Evolutionary conservation across 352 stramenopile species (phyloP).

Genomic region (Phytophthora megakarya): DNA sequence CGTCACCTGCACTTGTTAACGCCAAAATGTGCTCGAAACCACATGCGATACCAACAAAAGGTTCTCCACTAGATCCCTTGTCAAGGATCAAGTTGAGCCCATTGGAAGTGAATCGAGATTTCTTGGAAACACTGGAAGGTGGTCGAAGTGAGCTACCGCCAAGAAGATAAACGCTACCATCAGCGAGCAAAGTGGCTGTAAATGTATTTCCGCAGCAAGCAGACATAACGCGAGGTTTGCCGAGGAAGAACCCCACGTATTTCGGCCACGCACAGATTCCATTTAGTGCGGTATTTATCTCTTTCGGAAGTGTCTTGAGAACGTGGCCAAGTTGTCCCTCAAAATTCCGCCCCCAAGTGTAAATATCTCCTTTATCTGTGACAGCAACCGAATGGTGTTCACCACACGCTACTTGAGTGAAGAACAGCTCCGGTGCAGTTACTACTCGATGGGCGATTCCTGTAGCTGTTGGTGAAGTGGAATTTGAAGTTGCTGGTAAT

Average conservation of each 20-base stretch:
- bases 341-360: slow-evolving; percentile 89
- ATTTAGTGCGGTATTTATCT: slow-evolving; percentile 43
- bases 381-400: slow-evolving; percentile 71
- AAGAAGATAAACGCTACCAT: slow-evolving; percentile 78
- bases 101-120: slow-evolving; percentile 13
- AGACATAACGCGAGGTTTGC: slow-evolving; percentile 42
- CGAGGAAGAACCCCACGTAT: slow-evolving; percentile 65
- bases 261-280: slow-evolving; percentile 79
- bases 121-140: slow-evolving; percentile 17
- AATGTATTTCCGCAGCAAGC: slow-evolving; percentile 82
- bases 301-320: slow-evolving; percentile 36
- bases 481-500: not conserved
- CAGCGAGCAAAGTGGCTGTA: slow-evolving; percentile 65
- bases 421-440: slow-evolving; percentile 51
- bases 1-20: slow-evolving; percentile 49
- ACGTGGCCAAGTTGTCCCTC: slow-evolving; percentile 86
- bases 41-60: slow-evolving; percentile 63
- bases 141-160: slow-evolving; percentile 63
- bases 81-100: slow-evolving; percentile 37
- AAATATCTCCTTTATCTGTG: slow-evolving; percentile 82
- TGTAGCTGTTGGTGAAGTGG: slow-evolving; percentile 12
- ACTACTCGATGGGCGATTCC: slow-evolving; percentile 43
- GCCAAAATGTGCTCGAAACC: slow-evolving; percentile 75
- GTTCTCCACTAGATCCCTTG: slow-evolving; percentile 31
- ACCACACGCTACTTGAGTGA: slow-evolving; percentile 73